Conservation (phyloP, 2,329 filamentous ascomycete species). For the Fusarium dimerum region DNA sequence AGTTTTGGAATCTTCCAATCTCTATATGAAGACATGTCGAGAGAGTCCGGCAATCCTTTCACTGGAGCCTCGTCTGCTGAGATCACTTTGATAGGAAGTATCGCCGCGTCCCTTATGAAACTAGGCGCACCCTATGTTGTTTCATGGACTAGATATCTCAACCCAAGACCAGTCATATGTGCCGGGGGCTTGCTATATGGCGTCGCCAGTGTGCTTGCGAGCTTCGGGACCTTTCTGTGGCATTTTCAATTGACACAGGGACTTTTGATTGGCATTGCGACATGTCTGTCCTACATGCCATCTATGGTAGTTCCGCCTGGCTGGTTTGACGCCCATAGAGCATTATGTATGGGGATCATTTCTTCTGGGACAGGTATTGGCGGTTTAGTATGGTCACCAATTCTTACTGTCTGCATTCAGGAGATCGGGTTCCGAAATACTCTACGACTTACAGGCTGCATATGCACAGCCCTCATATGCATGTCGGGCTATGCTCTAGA, state of each 20-base stretch:
- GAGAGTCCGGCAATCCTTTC: neutral
- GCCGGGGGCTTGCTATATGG: conserved; percentile 3
- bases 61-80: conserved; percentile 2
- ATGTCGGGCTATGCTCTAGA: neutral
- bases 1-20: conserved; percentile 10
- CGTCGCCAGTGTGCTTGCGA: conserved; percentile 2
- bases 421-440: conserved; percentile 6
- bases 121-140: conserved; percentile 5
- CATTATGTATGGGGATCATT: conserved; percentile 2
- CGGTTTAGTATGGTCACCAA: conserved; percentile 6
- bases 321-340: conserved; percentile 1
- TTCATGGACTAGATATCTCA: conserved; percentile 1
- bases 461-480: neutral
- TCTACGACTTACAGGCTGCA: neutral
- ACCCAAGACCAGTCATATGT: neutral
- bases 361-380: conserved; percentile 5
- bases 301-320: neutral
- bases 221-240: conserved; percentile 3
- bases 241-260: conserved; percentile 7
- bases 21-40: conserved; percentile 6
- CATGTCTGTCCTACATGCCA: conserved; percentile 1
- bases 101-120: conserved; percentile 4
- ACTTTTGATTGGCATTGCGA: conserved; percentile 2
- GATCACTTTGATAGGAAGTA: conserved; percentile 2
- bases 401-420: neutral